Percentiles rank a stretch among this genome's conserved stretches.
phyloP scores from a whole-genome alignment of 2,329 filamentous ascomycete genomes.

The Ophiostoma sp. region DNA sequence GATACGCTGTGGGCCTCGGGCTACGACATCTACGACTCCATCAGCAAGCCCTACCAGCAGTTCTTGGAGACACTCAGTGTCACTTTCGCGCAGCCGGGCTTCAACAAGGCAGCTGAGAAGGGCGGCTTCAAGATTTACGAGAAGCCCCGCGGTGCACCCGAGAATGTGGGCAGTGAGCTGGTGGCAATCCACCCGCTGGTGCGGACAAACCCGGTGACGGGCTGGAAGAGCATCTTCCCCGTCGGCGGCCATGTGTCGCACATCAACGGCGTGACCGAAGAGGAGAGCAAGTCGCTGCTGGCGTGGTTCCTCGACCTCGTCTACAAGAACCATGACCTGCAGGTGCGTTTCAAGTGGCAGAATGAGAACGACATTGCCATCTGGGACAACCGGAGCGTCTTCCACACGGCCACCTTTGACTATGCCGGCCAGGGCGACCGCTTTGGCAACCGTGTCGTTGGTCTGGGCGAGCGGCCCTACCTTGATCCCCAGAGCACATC shows the following conservation, averaged over 20 bases:
- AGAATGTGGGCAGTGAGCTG: conserved; percentile 46
- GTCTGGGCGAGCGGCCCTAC: conserved; percentile 51
- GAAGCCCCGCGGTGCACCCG: conserved; percentile 43
- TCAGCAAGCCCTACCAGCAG: conserved; percentile 43
- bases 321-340: conserved; percentile 51
- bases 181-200: conserved; percentile 50
- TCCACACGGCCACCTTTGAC: conserved; percentile 54
- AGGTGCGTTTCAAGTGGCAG: conserved; percentile 45
- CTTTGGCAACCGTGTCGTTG: conserved; percentile 48
- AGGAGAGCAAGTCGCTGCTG: conserved; percentile 45
- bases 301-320: conserved; percentile 47
- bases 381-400: conserved; percentile 54
- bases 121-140: conserved; percentile 45
- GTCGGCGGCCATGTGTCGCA: conserved; percentile 46
- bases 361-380: conserved; percentile 47
- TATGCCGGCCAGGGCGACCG: conserved; percentile 43
- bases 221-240: conserved; percentile 52
- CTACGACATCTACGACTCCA: conserved; percentile 45
- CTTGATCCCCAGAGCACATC: conserved; percentile 47
- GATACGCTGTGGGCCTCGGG: conserved; percentile 43
- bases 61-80: conserved; percentile 57
- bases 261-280: conserved; percentile 46
- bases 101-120: conserved; percentile 42
- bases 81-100: conserved; percentile 46
- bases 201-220: conserved; percentile 53